Evolutionary conservation across 75 land plant species (phyloP).

Genomic region (Cupressus sempervirens): DNA sequence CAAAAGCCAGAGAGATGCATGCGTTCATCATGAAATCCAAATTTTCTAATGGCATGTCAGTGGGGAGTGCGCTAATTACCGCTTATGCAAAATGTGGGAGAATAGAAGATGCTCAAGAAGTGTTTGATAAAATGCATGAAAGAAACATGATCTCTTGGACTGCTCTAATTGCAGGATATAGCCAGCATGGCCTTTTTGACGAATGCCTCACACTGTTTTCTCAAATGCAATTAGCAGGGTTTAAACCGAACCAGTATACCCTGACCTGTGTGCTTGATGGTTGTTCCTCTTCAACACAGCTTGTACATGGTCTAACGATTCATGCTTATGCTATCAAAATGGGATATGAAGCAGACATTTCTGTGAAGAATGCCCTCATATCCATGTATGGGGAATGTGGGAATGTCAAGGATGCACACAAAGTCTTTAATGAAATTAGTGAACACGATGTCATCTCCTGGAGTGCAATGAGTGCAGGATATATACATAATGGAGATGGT

Average conservation of each 20-base stretch:
- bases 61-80: constrained; percentile 60
- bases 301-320: not conserved
- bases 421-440: constrained; percentile 8
- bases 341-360: constrained; percentile 5
- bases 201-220: constrained; percentile 38
- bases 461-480: constrained; percentile 18
- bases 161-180: constrained; percentile 49
- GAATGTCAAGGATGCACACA: constrained; percentile 9
- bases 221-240: constrained; percentile 31
- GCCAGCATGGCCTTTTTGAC: constrained; percentile 21
- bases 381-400: constrained; percentile 15
- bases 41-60: constrained; percentile 9
- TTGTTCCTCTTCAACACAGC: constrained; percentile 3
- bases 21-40: not conserved
- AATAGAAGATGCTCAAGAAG: constrained; percentile 23
- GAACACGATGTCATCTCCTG: constrained; percentile 15
- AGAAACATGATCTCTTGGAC: constrained; percentile 70
- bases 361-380: constrained; percentile 13
- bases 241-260: constrained; percentile 18
- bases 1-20: constrained; percentile 15
- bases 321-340: constrained; percentile 18
- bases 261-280: not conserved
- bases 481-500: constrained; percentile 10
- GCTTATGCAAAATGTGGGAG: constrained; percentile 51
- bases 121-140: constrained; percentile 46